Base-by-base conservation (phyloP, 176 grass and related monocot species). In the Zea luxurians region DNA sequence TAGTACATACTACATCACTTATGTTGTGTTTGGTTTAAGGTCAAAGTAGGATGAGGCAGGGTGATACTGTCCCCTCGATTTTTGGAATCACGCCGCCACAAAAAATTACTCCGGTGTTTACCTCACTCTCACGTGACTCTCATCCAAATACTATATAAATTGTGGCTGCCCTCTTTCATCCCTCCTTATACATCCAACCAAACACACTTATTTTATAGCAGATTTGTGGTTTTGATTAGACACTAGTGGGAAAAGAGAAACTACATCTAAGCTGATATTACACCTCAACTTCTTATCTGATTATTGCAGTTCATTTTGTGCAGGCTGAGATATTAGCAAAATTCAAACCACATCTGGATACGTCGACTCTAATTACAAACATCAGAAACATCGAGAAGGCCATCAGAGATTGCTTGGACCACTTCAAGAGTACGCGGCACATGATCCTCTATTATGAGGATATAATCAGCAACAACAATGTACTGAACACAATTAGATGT, bases 391-490 rank as follows among this genome's bases (percentile, higher is more conserved):
- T 74, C 2, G 91, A 97, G 74, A 94, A 82, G 67, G 70, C 76
- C 73, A 85, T 97, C 41, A 75, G 79, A 76, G 85, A 97, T 63
- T 88, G 87, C 57, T 85, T 94, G 78, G 80, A 85, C 64, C 54
- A 80, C 70, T 92, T 92, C 82, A 86, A 80, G 63, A 90, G 74
- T 41, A 83, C 73, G 4, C 83, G 91, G 0, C 91, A 85, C 80
- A 92, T 87, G 84, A 20, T 92, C 67, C 74, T 97, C 55, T 94
- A 92, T 57, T 97, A 97, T 16, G 95, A 97, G 85, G 91, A 97
- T 63, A 89, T 97, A 80, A 44, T 92, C 75, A 15, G 72, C 64
- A 86, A 90, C 35, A 64, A 44, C 68, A 88, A 92, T 83, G 95
- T 97, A 85, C 35, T 16, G 27, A 62, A 12, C 34, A 61, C 6